phyloP scores from a whole-genome alignment of 2,329 filamentous ascomycete species.

The Sordariomycetes sp. region DNA sequence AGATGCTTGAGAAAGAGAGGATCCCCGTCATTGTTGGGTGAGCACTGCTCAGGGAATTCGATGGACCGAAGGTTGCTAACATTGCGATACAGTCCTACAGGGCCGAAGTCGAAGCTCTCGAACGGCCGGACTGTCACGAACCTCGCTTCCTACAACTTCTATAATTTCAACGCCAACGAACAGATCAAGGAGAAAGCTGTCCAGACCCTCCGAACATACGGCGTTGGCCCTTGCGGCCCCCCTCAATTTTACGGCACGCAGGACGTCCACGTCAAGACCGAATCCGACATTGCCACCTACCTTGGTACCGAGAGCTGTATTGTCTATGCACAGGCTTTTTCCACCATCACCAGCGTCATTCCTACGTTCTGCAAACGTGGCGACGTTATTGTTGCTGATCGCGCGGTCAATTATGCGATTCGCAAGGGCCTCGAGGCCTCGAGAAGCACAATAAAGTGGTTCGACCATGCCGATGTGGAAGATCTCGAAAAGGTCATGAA shows the following conservation, averaged over 20 bases:
- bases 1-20: slow-evolving; percentile 76
- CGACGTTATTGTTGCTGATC: slow-evolving; percentile 93
- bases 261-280: slow-evolving; percentile 95
- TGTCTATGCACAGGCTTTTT: slow-evolving; percentile 92
- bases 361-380: slow-evolving; percentile 95
- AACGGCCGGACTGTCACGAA: slow-evolving; percentile 89
- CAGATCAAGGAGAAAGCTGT: slow-evolving; percentile 91
- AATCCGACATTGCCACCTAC: slow-evolving; percentile 85
- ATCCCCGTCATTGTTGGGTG: slow-evolving; percentile 84
- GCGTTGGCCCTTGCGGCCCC: slow-evolving; percentile 91
- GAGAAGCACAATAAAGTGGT: slow-evolving; percentile 86
- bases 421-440: slow-evolving; percentile 91
- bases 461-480: slow-evolving; percentile 91
- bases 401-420: slow-evolving; percentile 86
- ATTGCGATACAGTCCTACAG: slow-evolving; percentile 59
- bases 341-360: slow-evolving; percentile 93
- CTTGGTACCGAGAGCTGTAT: slow-evolving; percentile 84
- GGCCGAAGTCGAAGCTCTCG: slow-evolving; percentile 79
- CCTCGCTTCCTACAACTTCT: slow-evolving; percentile 92
- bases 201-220: slow-evolving; percentile 86
- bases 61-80: not conserved
- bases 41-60: slow-evolving; percentile 2
- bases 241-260: slow-evolving; percentile 98
- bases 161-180: slow-evolving; percentile 92
- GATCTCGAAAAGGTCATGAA: slow-evolving; percentile 81